Base-by-base conservation (phyloP, 345 rosid genomes). In the Carallia brachiata region DNA sequence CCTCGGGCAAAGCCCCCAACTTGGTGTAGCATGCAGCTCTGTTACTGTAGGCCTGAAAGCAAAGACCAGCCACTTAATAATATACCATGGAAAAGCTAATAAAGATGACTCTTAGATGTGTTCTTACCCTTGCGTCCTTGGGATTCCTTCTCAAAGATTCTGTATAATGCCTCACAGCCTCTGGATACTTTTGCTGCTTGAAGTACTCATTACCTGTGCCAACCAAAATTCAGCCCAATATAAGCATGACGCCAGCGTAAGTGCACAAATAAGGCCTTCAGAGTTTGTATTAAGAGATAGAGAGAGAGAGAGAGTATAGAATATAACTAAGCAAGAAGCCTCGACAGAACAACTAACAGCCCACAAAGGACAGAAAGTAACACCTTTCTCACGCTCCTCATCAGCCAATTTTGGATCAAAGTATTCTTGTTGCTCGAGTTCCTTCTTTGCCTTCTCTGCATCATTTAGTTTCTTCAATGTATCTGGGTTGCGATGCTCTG, bases 1-100 rank as follows among this genome's bases (percentile, higher is more conserved):
- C 98, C 77, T 96, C 99, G 0, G 99, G 99, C 81, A 92, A 67
- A 53, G 99, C 99, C 56, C 89, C 90, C 6, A 96, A 80, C 68
- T 92, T 92, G 0, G 99, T 92, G 83, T 96, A 96, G 84, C 96
- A 90, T 30, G 99, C 97, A 79, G 99, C 99, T 80, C 99, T 86
- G 67, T 96, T 96, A 70, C 98, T 96, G 57, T 92, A 92, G 0
- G 93, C 90, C 97, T 92, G 82, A 7, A 67, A 71, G 28, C 63
- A 37, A 34, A 30, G 44, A 44, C 62, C 52, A 58, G 55, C 47
- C 34, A 70, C 31, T 36, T 6, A 64, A n/a, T 7, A 68, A 56
- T 56, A 63, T 19, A 36, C 31, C 15, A 7, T 23, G 15, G 15
- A 6, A 12, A 65, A 13, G 28, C 28, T 6, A 40, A 1, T 4